These are phyloP conservation scores for Aspergillus melleus DNA, from an alignment of 2,329 filamentous ascomycete genomes.

Conservation along the genomic window DNA sequence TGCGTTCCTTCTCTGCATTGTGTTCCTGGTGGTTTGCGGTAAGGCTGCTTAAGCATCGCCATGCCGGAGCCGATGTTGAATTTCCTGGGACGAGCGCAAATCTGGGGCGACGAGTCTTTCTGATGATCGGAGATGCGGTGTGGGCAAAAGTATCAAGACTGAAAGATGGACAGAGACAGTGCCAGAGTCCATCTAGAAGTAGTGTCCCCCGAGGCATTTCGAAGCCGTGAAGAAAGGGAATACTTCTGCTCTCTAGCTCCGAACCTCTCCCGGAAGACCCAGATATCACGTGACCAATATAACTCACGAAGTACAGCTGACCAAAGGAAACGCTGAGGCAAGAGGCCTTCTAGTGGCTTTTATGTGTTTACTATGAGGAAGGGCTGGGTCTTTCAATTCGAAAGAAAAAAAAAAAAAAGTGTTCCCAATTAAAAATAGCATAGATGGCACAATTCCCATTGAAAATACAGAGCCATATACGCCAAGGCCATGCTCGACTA, in stretches of 20 bases:
- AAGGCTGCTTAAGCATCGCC: constrained; percentile 22
- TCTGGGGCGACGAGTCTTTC: constrained; percentile 12
- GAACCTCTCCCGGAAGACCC: neutral
- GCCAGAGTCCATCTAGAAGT: constrained; percentile 42
- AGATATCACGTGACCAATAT: constrained; percentile 21
- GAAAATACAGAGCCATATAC: constrained; percentile 38
- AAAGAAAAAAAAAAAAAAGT: constrained; percentile 11
- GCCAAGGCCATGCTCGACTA: constrained; percentile 42
- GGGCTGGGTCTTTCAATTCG: neutral
- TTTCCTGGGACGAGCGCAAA: neutral
- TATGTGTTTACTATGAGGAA: neutral
- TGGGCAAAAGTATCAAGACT: constrained; percentile 19
- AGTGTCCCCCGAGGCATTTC: constrained; percentile 36
- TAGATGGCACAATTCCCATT: constrained; percentile 30
- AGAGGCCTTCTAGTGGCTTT: neutral
- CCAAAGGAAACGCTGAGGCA: no score
- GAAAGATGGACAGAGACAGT: constrained; percentile 43
- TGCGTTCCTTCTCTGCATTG: neutral
- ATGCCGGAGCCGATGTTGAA: constrained; percentile 14
- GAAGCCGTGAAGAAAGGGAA: constrained; percentile 14
- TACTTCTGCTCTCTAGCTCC: neutral
- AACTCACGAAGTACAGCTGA: no score
- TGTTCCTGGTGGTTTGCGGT: neutral
- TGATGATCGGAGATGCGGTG: constrained; percentile 11
- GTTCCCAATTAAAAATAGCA: constrained; percentile 2